Evolutionary conservation across 192 early-diverging fungal genomes (phyloP), one percentile per base, ranked within the genome.

Genomic region (Mortierella hygrophila): DNA sequence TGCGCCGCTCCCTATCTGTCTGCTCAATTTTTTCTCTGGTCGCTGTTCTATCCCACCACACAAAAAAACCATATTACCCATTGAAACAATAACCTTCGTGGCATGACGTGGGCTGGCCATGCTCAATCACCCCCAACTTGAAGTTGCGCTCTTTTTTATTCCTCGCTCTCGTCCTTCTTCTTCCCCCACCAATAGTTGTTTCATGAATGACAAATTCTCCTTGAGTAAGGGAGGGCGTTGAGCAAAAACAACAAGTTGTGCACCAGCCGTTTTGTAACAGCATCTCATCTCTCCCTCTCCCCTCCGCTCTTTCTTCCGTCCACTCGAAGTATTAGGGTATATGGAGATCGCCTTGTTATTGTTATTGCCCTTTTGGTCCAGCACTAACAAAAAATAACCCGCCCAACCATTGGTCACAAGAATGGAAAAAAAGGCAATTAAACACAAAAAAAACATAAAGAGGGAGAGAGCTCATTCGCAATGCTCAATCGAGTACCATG

Each of bases 201-300:
- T 57, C n/a, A 57, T 57, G 55, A 57, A 57, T 57, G 55, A 57
- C 55, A 26, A 57, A 57, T 57, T 26, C 55, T 57, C 55, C 55
- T 57, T 26, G 23, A 9, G 55, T 23, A 26, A 26, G 55, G 55
- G 21, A 26, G 7, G 9, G 55, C 21, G 55, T 26, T 60, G 55
- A 60, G 55, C 55, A 60, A 9, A 52, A 52, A 52, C 49, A 49
- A 15, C 49, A 52, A 52, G 4, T 60, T 60, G 55, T 60, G 55
- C n/a, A 60, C 55, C 55, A 60, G 55, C 55, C 55, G 55, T 60
- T 60, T 60, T 60, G 55, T 26, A 10, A 60, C 9, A 10, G 9
- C 55, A 60, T 60, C 55, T 60, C 55, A 60, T 60, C 55, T 60
- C n/a, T 18, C 2, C 55, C n/a, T 10, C n/a, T 23, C 10, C 11